Conservation (phyloP, 371 early-diverging fungal genomes). For the Lichtheimia ornata region DNA sequence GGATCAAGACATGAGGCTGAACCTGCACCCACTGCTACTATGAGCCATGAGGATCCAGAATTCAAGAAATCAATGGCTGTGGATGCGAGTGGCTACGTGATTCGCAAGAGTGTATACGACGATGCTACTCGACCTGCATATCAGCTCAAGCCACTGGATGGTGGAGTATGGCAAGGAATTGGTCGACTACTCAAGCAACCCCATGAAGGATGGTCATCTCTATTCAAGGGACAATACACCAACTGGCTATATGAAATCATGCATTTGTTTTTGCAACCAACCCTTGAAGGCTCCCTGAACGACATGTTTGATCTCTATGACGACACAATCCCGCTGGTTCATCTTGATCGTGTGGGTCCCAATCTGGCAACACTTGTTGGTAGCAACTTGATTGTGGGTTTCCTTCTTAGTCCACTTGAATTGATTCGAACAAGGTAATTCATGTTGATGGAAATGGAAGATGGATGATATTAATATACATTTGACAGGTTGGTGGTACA, state of each 20-base stretch:
- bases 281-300: slow-evolving; percentile 74
- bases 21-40: slow-evolving; percentile 24
- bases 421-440: slow-evolving; percentile 72
- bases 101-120: slow-evolving; percentile 61
- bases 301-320: slow-evolving; percentile 80
- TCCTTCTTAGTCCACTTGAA: slow-evolving; percentile 79
- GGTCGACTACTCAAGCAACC: slow-evolving; percentile 55
- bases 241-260: slow-evolving; percentile 76
- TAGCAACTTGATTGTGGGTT: slow-evolving; percentile 69
- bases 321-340: slow-evolving; percentile 72
- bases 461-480: not conserved
- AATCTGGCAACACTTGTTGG: slow-evolving; percentile 72
- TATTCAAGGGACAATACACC: slow-evolving; percentile 76
- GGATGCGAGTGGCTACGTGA: slow-evolving; percentile 64
- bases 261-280: slow-evolving; percentile 76
- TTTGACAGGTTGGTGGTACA: slow-evolving; percentile 66
- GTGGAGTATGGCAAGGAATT: slow-evolving; percentile 64
- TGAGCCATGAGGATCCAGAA: slow-evolving; percentile 40
- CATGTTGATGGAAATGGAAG: not conserved
- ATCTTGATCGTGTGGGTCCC: slow-evolving; percentile 67
- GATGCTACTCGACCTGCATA: slow-evolving; percentile 63
- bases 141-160: slow-evolving; percentile 60
- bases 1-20: slow-evolving; percentile 14
- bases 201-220: slow-evolving; percentile 65
- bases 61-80: slow-evolving; percentile 35